Conservation (phyloP, 2,329 filamentous ascomycete species). For the Capronia americana region DNA sequence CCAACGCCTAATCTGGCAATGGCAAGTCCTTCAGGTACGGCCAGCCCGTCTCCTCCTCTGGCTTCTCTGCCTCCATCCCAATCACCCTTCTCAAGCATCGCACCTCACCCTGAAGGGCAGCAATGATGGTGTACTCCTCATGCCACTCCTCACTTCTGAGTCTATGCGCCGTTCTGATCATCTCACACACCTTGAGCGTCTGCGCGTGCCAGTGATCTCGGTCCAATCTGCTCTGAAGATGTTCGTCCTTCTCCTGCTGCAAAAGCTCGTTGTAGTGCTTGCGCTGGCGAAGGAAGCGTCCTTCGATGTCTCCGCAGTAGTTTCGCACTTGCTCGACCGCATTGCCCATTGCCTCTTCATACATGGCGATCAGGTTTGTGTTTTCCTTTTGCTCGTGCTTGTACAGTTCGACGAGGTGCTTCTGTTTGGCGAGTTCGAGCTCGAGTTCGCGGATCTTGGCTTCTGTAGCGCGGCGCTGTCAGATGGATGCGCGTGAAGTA, state of each 20-base stretch:
- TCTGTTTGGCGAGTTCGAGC: slow-evolving; percentile 54
- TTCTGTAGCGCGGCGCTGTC: slow-evolving; percentile 42
- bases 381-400: slow-evolving; percentile 57
- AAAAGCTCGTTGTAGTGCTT: slow-evolving; percentile 58
- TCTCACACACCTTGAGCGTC: slow-evolving; percentile 55
- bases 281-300: slow-evolving; percentile 54
- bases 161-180: slow-evolving; percentile 56
- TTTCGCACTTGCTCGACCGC: slow-evolving; percentile 59
- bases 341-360: slow-evolving; percentile 54
- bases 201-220: slow-evolving; percentile 58
- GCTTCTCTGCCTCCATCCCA: slow-evolving; percentile 56
- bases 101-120: slow-evolving; percentile 57
- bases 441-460: slow-evolving; percentile 58
- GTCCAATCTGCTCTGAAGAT: slow-evolving; percentile 56
- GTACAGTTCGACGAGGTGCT: slow-evolving; percentile 50
- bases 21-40: slow-evolving; percentile 54
- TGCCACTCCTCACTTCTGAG: slow-evolving; percentile 57
- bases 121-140: slow-evolving; percentile 51
- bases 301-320: slow-evolving; percentile 58
- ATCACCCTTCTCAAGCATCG: slow-evolving; percentile 55
- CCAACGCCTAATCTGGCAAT: slow-evolving; percentile 39
- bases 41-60: slow-evolving; percentile 58
- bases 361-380: slow-evolving; percentile 55
- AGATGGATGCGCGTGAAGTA: not conserved
- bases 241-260: slow-evolving; percentile 58